Base-by-base conservation (phyloP, 176 grass and related monocot species). In the Triticum turgidum region DNA sequence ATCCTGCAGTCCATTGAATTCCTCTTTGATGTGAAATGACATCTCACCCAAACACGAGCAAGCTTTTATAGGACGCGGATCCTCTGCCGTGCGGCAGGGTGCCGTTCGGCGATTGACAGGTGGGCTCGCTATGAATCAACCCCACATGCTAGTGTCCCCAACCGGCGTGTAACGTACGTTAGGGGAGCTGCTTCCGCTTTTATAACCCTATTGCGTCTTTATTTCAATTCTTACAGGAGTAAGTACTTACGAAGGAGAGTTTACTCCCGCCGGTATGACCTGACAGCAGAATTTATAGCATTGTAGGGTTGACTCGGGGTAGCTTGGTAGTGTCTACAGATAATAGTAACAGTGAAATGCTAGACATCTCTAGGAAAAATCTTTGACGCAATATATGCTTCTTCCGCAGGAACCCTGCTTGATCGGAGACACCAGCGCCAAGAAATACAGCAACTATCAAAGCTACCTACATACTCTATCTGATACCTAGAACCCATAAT, bases 21-120 rank as follows among this genome's bases (percentile, higher is more conserved):
- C 83, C 69, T 61, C 51, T 76, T 77, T 84, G 64, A 86, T 91
- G 85, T 84, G 82, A 88, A 77, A 91, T 91, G 77, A 91, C 77
- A 56, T 88, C 86, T 91, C 87, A 91, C 77, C 17, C 11, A 76
- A 30, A 76, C 27, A 74, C 71, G 45, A 87, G 32, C 29, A 70
- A 42, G 77, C 82, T 85, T 88, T 87, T 81, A 84, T 63, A 88
- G 25, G 25, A 25, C 25, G 25, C 25, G 25, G 25, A 25, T 25
- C 25, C 25, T 25, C 25, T 25, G 25, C 25, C 25, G 25, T 25
- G 25, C 25, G 25, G 25, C 25, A 25, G 25, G 25, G 25, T 25
- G 25, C 25, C 25, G 25, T 25, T 25, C 25, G 25, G 25, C 25
- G 25, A 25, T 25, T 25, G 25, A 25, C 25, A 25, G 25, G 25